These are phyloP conservation scores for Colletotrichum cordylinicola DNA, from an alignment of 2,329 filamentous ascomycete species.

Conservation along the genomic window DNA sequence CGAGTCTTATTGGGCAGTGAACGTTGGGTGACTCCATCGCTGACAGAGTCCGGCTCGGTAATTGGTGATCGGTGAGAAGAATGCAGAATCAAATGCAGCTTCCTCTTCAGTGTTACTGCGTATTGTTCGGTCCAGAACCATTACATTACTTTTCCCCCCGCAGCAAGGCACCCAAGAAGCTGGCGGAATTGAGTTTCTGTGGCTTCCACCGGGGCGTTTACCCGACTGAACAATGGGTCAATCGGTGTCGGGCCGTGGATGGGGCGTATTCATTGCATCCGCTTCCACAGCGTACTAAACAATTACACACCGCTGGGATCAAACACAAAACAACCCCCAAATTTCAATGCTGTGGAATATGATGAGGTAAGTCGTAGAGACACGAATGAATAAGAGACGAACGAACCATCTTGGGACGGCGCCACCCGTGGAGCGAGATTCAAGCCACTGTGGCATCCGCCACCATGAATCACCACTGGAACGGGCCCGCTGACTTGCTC, in stretches of 20 bases:
- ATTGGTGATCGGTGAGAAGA: neutral
- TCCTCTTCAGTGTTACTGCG: neutral
- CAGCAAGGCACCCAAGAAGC: neutral
- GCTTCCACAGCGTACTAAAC: neutral
- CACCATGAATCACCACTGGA: neutral
- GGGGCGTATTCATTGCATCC: neutral
- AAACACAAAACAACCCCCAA: neutral
- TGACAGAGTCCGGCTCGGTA: neutral
- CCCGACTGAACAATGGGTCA: neutral
- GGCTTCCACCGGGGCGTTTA: neutral
- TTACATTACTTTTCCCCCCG: fast-evolving
- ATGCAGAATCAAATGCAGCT: neutral
- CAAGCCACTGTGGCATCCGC: neutral
- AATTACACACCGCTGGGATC: neutral
- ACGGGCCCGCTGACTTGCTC: neutral
- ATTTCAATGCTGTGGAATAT: neutral
- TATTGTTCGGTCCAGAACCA: neutral
- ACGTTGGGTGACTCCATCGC: neutral
- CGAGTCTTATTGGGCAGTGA: neutral
- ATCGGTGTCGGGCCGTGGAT: neutral
- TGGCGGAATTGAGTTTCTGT: neutral
- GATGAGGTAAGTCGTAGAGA: neutral
- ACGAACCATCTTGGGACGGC: neutral
- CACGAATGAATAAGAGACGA: neutral
- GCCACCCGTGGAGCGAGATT: neutral